phyloP scores from a whole-genome alignment of 2,329 filamentous ascomycete species.

The Aurifilum marmelostoma region DNA sequence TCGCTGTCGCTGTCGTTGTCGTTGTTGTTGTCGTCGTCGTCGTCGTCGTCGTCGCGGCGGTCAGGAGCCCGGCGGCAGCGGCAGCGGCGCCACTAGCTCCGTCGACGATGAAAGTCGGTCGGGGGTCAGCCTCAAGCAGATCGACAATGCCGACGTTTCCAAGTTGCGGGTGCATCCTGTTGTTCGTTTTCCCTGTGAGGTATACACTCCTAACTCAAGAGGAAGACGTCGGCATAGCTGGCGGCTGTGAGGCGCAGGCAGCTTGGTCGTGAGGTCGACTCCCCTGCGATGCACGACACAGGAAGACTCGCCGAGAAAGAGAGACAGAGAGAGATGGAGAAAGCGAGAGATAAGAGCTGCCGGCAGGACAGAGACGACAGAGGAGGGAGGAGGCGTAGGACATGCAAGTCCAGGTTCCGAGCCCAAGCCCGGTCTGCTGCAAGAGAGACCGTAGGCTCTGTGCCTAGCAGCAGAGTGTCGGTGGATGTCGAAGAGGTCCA shows the following conservation, averaged over 20 bases:
- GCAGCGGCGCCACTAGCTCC: slow-evolving; percentile 22
- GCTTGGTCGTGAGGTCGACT: slow-evolving; percentile 11
- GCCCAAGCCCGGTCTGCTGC: slow-evolving; percentile 1
- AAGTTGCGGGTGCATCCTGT: slow-evolving; percentile 29
- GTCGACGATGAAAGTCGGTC: slow-evolving; percentile 42
- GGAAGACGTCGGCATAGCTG: slow-evolving; percentile 25
- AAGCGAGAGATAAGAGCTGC: neutral
- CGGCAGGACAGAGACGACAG: neutral
- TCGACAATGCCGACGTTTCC: slow-evolving; percentile 40
- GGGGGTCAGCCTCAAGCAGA: slow-evolving; percentile 44
- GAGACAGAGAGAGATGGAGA: neutral
- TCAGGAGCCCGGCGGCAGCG: neutral
- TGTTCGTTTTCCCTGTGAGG: slow-evolving; percentile 16
- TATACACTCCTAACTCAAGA: slow-evolving; percentile 9
- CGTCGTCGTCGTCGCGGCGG: too few relatives aligned
- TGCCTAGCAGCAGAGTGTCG: slow-evolving; percentile 19
- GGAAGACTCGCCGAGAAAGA: neutral
- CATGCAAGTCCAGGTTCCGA: neutral
- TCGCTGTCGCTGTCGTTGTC: neutral
- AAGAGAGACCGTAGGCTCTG: slow-evolving; percentile 7
- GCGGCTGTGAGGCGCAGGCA: slow-evolving; percentile 16
- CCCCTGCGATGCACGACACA: neutral
- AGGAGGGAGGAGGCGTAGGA: slow-evolving; percentile 8
- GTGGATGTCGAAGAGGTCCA: neutral
- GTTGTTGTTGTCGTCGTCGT: too few relatives aligned